phyloP scores from a whole-genome alignment of 345 rosid species.

The Salix brachista region DNA sequence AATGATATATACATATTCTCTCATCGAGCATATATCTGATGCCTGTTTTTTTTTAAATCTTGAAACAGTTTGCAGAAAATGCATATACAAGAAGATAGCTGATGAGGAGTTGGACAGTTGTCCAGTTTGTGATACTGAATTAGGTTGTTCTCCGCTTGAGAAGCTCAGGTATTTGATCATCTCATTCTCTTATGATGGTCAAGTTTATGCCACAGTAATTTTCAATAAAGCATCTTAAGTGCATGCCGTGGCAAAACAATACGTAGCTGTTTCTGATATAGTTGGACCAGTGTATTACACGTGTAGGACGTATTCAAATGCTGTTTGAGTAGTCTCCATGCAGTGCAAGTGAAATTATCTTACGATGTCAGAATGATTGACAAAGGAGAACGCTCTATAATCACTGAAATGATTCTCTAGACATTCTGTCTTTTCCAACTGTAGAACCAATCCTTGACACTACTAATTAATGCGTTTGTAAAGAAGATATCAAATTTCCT shows the following conservation, averaged over 20 bases:
- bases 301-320: background rate
- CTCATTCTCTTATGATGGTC: background rate
- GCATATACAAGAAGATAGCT: slow-evolving; percentile 38
- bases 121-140: slow-evolving; percentile 38
- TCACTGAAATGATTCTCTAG: background rate
- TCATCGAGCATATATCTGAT: background rate
- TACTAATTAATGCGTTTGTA: background rate
- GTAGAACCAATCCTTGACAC: background rate
- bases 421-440: background rate
- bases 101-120: slow-evolving; percentile 29
- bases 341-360: background rate
- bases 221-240: background rate
- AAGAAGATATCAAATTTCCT: background rate
- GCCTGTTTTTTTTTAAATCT: background rate
- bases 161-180: slow-evolving; percentile 42
- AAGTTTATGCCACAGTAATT: background rate
- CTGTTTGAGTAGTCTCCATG: background rate
- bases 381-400: background rate
- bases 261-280: background rate
- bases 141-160: slow-evolving; percentile 43
- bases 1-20: background rate
- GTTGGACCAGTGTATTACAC: background rate
- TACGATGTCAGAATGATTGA: background rate
- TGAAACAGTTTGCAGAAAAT: slow-evolving; percentile 46
- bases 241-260: background rate